Conservation (phyloP, 2,329 filamentous ascomycete genomes). For the Trichoderma semiorbis region DNA sequence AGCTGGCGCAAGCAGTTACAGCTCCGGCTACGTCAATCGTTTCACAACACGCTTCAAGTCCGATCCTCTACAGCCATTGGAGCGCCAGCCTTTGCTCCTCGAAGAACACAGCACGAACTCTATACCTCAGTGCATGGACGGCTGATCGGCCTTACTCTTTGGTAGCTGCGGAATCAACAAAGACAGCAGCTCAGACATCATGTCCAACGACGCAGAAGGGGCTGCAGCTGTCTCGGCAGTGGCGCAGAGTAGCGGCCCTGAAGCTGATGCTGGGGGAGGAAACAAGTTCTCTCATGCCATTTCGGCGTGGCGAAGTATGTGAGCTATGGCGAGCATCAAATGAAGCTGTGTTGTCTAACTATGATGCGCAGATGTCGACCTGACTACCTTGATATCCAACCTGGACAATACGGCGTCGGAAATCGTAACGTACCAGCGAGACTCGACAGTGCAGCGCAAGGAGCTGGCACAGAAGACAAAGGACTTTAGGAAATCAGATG, state of each 20-base stretch:
- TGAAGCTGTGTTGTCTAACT: constrained; percentile 21
- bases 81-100: not conserved
- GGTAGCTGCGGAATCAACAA: not conserved
- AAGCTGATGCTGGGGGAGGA: constrained; percentile 54
- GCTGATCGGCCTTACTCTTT: not conserved
- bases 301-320: constrained; percentile 86
- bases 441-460: constrained; percentile 93
- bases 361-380: constrained; percentile 67
- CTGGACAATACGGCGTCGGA: constrained; percentile 94
- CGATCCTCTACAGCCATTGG: not conserved
- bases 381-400: constrained; percentile 76
- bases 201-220: constrained; percentile 34
- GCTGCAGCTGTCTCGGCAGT: constrained; percentile 19
- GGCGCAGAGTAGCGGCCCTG: constrained; percentile 18
- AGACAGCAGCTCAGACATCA: constrained; percentile 20
- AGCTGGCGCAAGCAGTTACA: not conserved
- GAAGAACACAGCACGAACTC: not conserved
- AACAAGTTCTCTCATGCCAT: constrained; percentile 98
- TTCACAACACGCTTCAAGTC: constrained; percentile 15
- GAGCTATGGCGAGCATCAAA: not conserved
- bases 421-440: constrained; percentile 86
- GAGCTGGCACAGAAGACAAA: constrained; percentile 99
- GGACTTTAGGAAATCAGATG: constrained; percentile 91
- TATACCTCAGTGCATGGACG: not conserved
- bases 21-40: constrained; percentile 13